A percentile compares a stretch with the other conserved stretches of the same genome.
Conservation (phyloP, 2,329 filamentous ascomycete species). For the Arthrobotrys entomopaga region DNA sequence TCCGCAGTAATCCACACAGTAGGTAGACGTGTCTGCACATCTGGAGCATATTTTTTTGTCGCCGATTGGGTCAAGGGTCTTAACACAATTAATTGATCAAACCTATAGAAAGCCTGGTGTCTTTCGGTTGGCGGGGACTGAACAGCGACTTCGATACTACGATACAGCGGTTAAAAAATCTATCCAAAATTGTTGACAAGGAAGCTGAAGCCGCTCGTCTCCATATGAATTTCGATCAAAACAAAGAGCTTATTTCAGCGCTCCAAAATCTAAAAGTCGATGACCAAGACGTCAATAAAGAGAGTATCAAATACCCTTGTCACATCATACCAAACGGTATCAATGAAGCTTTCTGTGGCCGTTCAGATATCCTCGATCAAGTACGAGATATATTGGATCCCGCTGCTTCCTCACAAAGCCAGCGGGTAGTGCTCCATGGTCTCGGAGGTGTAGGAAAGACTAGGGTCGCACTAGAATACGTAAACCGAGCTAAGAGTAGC, state of each 20-base stretch:
- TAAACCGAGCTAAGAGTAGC: conserved; percentile 54
- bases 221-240: conserved; percentile 55
- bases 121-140: conserved; percentile 58
- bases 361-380: no score
- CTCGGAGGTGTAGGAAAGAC: conserved; percentile 58
- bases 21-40: conserved; percentile 2
- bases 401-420: no score
- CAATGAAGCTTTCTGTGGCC: no score
- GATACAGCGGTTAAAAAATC: conserved; percentile 56
- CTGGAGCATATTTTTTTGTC: no score
- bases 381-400: no score
- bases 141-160: conserved; percentile 57
- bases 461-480: conserved; percentile 60
- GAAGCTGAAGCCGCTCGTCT: conserved; percentile 60
- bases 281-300: neutral
- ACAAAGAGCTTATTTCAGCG: conserved; percentile 39
- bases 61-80: no score
- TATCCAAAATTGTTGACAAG: conserved; percentile 59
- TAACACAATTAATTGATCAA: neutral
- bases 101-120: conserved; percentile 44
- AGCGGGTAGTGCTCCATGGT: no score
- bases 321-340: no score
- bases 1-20: conserved; percentile 59
- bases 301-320: conserved; percentile 30
- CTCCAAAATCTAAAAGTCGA: conserved; percentile 36